Evolutionary conservation across 345 rosid species (phyloP), one percentile per base, ranked within the genome.

Genomic region (Murraya paniculata): DNA sequence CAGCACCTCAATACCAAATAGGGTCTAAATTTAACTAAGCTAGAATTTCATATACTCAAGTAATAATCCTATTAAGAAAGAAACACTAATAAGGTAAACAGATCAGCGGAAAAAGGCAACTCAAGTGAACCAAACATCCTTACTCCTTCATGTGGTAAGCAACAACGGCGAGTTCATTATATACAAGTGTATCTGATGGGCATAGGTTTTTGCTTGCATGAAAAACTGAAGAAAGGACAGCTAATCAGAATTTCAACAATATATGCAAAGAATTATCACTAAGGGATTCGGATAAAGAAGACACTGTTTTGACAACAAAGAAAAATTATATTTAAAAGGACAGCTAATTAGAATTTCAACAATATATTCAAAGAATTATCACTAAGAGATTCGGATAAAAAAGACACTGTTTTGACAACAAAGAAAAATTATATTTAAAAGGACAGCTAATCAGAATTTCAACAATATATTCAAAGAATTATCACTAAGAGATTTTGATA

Each of bases 111-210:
- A 9, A 9, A 48, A 19, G 41, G 41, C 0, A 60, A 39, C 3
- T n/a, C 22, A 36, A 65, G 45, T 70, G 72, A 24, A 74, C 35
- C 31, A 77, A 75, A 61, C 45, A 50, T 84, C 77, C 97, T 81
- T 89, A 94, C 99, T 96, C 98, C 81, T 94, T 91, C 98, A 92
- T 90, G 79, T 91, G 87, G 86, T 89, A 96, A 71, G 99, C 92
- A 85, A 96, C 99, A 85, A 96, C 98, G 62, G 98, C 98, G 13
- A 96, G 94, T 87, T 96, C 99, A 79, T 94, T 96, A 83, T 89
- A 92, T 53, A 96, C 95, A 80, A 94, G 93, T 68, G 99, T 98
- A 85, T 96, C 98, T 28, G 95, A 91, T 71, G 95, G 90, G 78
- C 98, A 94, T 72, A 94, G 67, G 87, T 78, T 88, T 92, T 94